These are phyloP conservation scores for Ilex aquifolium DNA, from an alignment of 257 asterid species.

Conservation along the genomic window DNA sequence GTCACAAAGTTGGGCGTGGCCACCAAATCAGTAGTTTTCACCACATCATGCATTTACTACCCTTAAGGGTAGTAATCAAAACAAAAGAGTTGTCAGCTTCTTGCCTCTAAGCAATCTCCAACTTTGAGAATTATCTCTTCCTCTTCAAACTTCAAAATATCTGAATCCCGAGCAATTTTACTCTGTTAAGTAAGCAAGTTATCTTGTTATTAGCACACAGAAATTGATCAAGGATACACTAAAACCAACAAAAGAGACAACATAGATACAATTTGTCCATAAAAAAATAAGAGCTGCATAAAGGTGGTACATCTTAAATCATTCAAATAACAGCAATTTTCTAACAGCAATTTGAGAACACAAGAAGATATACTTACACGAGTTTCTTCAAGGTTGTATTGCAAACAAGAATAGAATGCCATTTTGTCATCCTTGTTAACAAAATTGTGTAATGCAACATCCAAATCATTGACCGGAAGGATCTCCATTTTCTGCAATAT, in stretches of 20 bases:
- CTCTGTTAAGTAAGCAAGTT: conserved; percentile 40
- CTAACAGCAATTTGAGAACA: conserved; percentile 4
- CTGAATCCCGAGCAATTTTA: conserved; percentile 62
- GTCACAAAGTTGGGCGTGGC: not conserved
- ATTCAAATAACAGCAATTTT: not conserved
- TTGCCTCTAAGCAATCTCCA: conserved; percentile 95
- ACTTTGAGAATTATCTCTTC: conserved; percentile 81
- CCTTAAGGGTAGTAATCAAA: no score
- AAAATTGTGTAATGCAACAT: conserved; percentile 85
- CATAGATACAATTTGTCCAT: conserved; percentile 4
- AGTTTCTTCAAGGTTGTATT: conserved; percentile 89
- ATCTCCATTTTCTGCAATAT: conserved; percentile 84
- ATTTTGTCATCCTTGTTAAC: conserved; percentile 92
- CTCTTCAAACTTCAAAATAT: conserved; percentile 57
- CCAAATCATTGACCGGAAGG: conserved; percentile 94
- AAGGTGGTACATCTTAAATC: not conserved
- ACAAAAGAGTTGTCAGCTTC: conserved; percentile 6
- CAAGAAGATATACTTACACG: conserved; percentile 53
- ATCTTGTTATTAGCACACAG: conserved; percentile 15
- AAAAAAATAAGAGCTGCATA: not conserved
- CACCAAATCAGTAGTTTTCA: no score
- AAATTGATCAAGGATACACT: no score
- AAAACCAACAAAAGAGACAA: conserved; percentile 4
- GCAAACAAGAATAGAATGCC: conserved; percentile 90
- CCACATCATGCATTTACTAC: no score